Evolutionary conservation across 352 stramenopile genomes (phyloP), one percentile per base, ranked within the genome.

Genomic region (Thalassiosira allenii): DNA sequence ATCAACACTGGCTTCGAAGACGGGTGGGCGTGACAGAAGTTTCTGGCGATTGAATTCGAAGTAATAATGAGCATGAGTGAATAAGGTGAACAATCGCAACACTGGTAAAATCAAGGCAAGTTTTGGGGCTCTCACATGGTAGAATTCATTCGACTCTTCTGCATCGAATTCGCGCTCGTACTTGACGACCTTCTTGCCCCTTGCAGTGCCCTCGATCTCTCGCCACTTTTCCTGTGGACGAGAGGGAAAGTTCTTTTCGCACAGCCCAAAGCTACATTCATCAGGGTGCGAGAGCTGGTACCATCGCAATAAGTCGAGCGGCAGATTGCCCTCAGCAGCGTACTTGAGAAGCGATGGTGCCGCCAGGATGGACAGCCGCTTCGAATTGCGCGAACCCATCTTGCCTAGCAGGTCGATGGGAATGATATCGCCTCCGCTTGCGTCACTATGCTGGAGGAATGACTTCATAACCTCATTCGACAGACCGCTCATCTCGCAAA

Each of bases 61-160:
- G n/a, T n/a, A n/a, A n/a, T n/a, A n/a, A n/a, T n/a, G n/a, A n/a
- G n/a, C n/a, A n/a, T n/a, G n/a, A n/a, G n/a, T n/a, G n/a, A n/a
- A n/a, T n/a, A n/a, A n/a, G n/a, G n/a, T n/a, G n/a, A n/a, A n/a
- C n/a, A n/a, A n/a, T n/a, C n/a, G n/a, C n/a, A n/a, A n/a, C n/a
- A n/a, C n/a, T n/a, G n/a, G n/a, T n/a, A n/a, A 44, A 14, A 44
- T 44, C 37, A 44, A 14, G 6, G 11, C 44, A 54, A 8, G 4
- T 14, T 20, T 54, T n/a, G n/a, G 57, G 58, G 61, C 66, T 72
- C 74, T 86, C 30, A 81, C 70, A 2, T 81, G 67, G 49, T 87
- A 84, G 53, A 85, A 89, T 22, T 83, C 69, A 47, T 86, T 89
- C 1, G 81, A 89, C 64, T 86, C 66, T 49, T 79, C 67, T 1